Evolutionary conservation across 2,329 filamentous ascomycete genomes (phyloP), one percentile per base, ranked within the genome.

Genomic region (Hyphodiscus sp.): DNA sequence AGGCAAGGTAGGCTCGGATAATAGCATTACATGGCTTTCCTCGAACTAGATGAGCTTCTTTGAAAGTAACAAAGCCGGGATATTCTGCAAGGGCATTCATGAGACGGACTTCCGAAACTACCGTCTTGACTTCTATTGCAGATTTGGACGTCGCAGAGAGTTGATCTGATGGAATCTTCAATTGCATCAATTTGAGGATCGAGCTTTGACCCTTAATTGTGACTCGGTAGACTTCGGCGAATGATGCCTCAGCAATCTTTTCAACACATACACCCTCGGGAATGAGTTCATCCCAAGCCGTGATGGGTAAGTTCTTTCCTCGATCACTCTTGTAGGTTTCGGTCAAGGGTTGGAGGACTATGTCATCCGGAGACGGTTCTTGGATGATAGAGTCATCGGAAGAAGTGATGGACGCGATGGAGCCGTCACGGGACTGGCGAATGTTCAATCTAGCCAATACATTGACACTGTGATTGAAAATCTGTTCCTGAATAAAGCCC

Each of bases 161-260:
- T 13, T 55, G 53, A 20, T 67, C 62, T 0, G 48, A 49, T 6
- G 58, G 56, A 9, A 61, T 43, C 11, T 76, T 68, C 10, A 86
- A 73, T 1, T 81, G 76, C 54, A 85, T 81, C 19, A 80, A 77
- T 60, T 86, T 86, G 68, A 86, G 80, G 62, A 86, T 83, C 65
- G 80, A 84, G 23, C 78, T 82, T 9, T 81, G 81, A 16, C 75
- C 72, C 45, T 74, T 71, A 62, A 83, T 85, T 46, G 73, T 78
- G 58, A 85, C 74, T 10, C 81, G 79, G 61, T 85, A 86, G 10
- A 86, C 81, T 64, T 86, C 82, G 6, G 82, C 81, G 60, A 80
- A 86, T 1, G 82, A 85, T 5, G 82, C 82, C 64, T 86, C 82
- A 10, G 82, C 82, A 49, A 86, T 85, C 68, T 86, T 86, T 44